Evolutionary conservation across 108 stramenopile genomes (phyloP).

Genomic region (Cyclotella sp.): DNA sequence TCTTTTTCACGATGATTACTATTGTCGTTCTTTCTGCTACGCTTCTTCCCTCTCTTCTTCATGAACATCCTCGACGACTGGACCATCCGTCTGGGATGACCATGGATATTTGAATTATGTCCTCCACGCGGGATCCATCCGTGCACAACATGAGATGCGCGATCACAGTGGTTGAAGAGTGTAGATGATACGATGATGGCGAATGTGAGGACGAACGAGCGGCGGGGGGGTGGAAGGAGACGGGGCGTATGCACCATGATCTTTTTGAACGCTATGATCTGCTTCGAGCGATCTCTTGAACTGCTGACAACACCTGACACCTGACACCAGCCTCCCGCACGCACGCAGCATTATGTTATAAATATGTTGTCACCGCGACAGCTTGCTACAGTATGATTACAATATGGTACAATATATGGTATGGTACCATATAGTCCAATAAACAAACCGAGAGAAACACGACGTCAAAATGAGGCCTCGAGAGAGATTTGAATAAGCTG

Average conservation of each 20-base stretch:
- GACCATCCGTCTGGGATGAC: not conserved
- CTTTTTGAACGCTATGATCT: no score
- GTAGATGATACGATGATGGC: not conserved
- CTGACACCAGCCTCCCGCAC: no score
- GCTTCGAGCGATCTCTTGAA: no score
- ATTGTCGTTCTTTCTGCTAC: not conserved
- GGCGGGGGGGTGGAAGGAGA: not conserved
- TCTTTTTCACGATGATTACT: not conserved
- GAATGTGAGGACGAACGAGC: not conserved
- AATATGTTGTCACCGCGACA: no score
- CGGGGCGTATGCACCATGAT: slow-evolving; percentile 3
- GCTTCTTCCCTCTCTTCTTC: not conserved
- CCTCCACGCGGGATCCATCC: slow-evolving; percentile 18
- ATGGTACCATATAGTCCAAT: no score
- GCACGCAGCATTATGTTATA: no score
- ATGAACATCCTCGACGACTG: not conserved
- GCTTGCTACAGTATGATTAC: no score
- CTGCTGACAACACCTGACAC: no score
- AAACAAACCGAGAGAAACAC: no score
- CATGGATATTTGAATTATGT: not conserved
- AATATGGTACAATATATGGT: no score
- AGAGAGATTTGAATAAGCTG: no score
- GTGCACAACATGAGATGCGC: not conserved
- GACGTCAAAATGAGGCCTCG: no score
- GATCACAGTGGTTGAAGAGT: not conserved